Evolutionary conservation across 2,329 filamentous ascomycete species (phyloP), one percentile per base, ranked within the genome.

Genomic region (Raffaelea albimanens): DNA sequence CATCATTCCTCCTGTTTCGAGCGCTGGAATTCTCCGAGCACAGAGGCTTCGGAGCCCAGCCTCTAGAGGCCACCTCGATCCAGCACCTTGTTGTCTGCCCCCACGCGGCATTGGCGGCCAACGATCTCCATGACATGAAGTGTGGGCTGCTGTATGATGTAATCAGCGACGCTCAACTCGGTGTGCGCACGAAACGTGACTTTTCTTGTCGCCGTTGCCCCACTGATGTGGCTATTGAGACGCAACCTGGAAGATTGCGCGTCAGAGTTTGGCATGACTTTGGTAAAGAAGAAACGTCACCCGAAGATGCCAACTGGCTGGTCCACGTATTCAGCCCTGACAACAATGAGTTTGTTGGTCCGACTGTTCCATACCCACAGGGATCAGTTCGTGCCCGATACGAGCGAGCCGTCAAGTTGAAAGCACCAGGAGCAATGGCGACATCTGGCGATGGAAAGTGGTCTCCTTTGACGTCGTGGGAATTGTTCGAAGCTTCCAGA

Each of bases 201-300:
- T 49, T 43, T 40, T n/a, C 47, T 2, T 49, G 47, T 18, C 39
- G 39, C 3, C 43, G 18, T 22, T 49, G 47, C n/a, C 39, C 43
- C n/a, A 45, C 43, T 4, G 47, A 49, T n/a, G 20, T 43, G 3
- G n/a, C 22, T 14, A 40, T 49, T 9, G n/a, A 39, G 9, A 45
- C 43, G 16, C n/a, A 34, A 19, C 39, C 39, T 2, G 39, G 47
- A 14, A 43, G 43, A 7, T 18, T 49, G n/a, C 25, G 19, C n/a
- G 16, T 49, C 4, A 33, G 43, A 5, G 8, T 41, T 3, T 49
- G 43, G 43, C 43, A 49, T 10, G 47, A 49, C 13, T 13, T 49
- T 19, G 47, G 47, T 14, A 19, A 2, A 4, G 47, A 49, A 14
- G n/a, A 22, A 7, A 13, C 20, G 1, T 16, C 38, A n/a, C 42